Base-by-base conservation (phyloP, 805 yeast species). In the Pichia thaimueangensis region DNA sequence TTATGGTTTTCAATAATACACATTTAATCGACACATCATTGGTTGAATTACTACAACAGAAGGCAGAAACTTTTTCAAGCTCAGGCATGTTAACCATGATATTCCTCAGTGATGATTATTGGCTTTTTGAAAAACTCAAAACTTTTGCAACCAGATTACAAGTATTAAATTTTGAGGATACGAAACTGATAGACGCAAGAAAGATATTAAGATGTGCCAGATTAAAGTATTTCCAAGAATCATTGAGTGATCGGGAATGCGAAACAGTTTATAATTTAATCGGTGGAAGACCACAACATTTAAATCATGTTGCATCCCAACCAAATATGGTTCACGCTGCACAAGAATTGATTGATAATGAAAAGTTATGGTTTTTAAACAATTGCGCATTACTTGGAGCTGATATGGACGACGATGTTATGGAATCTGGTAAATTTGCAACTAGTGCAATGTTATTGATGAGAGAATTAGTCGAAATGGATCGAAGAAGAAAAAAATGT, bases 371-470 rank as follows among this genome's bases (percentile, higher is more conserved):
- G 95, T 82, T 85, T 49, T 67, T 86, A 49, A 86, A 83, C 55
- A 86, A 85, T 53, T 85, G 94, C 60, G 93, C 87, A 0, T 63
- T 86, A 12, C 60, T 86, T 9, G 95, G 94, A 2, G 71, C 69
- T 49, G 77, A 70, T 16, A 84, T 86, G 95, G 95, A 86, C 55
- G 95, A 86, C 54, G 95, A 86, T 62, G 95, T 86, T 6, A 82
- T 84, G 84, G 89, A 82, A 48, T 70, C 74, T 48, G 94, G 94
- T 5, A 85, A 84, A 58, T 84, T 84, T 52, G 70, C 87, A 2
- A 66, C 79, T 8, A 70, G 83, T 32, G 89, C 91, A 13, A 82
- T 84, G 88, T 62, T 80, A 6, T 63, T 84, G 42, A 79, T 82
- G 75, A 67, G 74, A 43, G 85, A 73, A 45, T 71, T 85, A 53